Conservation (phyloP, 2,329 filamentous ascomycete genomes). For the Arthrobotrys entomopaga region DNA sequence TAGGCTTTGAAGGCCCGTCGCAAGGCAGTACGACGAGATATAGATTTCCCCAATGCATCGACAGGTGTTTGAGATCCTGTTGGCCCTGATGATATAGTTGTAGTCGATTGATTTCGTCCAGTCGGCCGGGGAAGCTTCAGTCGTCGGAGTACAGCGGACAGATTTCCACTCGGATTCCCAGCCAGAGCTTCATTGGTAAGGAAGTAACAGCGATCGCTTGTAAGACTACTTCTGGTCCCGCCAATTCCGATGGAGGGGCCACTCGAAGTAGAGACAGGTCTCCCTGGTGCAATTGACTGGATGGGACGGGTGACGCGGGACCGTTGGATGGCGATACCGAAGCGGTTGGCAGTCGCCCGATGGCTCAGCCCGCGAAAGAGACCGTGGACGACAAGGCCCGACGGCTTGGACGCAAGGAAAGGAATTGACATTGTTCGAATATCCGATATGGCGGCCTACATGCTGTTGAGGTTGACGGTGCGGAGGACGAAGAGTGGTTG, state of each 20-base stretch:
- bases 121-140: conserved; percentile 26
- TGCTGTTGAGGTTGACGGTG: conserved; percentile 29
- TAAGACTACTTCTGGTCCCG: too few species aligned
- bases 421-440: conserved; percentile 47
- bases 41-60: conserved; percentile 31
- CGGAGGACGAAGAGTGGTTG: conserved; percentile 31
- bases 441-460: conserved; percentile 31
- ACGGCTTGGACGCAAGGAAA: conserved; percentile 48
- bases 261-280: conserved; percentile 34
- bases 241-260: too few species aligned
- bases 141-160: conserved; percentile 11
- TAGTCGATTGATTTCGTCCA: conserved; percentile 37
- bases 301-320: conserved; percentile 33
- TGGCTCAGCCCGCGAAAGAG: conserved; percentile 48
- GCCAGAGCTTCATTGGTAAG: conserved; percentile 43
- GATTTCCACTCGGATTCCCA: conserved; percentile 3
- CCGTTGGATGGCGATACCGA: conserved; percentile 47
- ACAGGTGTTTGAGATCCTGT: conserved; percentile 7
- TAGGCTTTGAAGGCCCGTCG: conserved; percentile 79
- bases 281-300: conserved; percentile 19
- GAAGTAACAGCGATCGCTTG: conserved; percentile 34
- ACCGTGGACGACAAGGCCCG: conserved; percentile 45
- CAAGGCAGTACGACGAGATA: conserved; percentile 64
- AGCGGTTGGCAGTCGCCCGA: conserved; percentile 43
- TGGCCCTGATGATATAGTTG: conserved; percentile 22